Conservation (phyloP, 768 basidiomycete genomes). For the Butyriboletus loyo region DNA sequence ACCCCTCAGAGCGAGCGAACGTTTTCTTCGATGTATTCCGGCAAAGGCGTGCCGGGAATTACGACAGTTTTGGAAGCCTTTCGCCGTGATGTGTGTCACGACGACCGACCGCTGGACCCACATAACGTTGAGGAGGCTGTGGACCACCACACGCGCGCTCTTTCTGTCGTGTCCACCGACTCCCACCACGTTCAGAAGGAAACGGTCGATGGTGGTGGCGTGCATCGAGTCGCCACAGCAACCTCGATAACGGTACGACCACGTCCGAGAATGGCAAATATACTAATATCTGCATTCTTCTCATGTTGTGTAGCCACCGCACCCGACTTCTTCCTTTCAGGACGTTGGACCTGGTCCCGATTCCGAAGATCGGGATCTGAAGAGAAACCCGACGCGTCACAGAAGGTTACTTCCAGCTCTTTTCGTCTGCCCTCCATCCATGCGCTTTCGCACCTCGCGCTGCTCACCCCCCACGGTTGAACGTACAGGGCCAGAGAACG, state of each 20-base stretch:
- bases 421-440: conserved; percentile 13
- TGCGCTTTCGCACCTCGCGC: conserved; percentile 14
- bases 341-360: conserved; percentile 4
- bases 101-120: conserved; percentile 7
- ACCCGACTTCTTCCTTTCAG: conserved; percentile 16
- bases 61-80: conserved; percentile 26
- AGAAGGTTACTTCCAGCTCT: conserved; percentile 22
- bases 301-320: conserved; percentile 21
- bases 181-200: conserved; percentile 15
- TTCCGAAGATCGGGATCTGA: conserved; percentile 12
- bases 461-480: conserved; percentile 4
- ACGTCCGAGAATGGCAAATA: conserved; percentile 12
- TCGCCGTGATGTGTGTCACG: conserved; percentile 22
- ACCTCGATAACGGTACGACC: conserved; percentile 29
- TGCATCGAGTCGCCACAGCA: conserved; percentile 24
- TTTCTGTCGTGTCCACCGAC: conserved; percentile 1
- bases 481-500: not conserved
- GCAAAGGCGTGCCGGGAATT: conserved; percentile 24
- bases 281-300: conserved; percentile 21
- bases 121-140: conserved; percentile 9
- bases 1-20: conserved; percentile 22
- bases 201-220: conserved; percentile 16
- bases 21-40: conserved; percentile 1
- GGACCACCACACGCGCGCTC: not conserved
- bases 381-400: conserved; percentile 14